Conservation (phyloP, 1,284 basidiomycete genomes). For the Lignosus rhinocerotis region DNA sequence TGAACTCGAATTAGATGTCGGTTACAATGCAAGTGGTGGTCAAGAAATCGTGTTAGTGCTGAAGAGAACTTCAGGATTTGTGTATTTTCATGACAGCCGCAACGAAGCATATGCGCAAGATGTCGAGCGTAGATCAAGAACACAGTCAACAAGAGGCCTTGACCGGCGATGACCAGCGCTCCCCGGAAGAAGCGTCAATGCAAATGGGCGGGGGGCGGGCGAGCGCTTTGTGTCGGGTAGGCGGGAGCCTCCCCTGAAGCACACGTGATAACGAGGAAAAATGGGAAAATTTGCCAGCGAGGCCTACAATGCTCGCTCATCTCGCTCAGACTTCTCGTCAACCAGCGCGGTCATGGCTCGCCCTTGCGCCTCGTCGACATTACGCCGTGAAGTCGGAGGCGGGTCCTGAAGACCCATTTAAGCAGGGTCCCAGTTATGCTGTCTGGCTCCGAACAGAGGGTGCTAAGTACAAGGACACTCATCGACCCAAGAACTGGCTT, state of each 20-base stretch:
- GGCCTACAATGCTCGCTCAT: conserved; percentile 33
- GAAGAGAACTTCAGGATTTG: conserved; percentile 37
- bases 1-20: conserved; percentile 48
- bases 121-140: conserved; percentile 33
- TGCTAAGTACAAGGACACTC: conserved; percentile 39
- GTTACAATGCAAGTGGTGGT: conserved; percentile 54
- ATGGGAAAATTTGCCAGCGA: conserved; percentile 28
- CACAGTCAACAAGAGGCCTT: no score
- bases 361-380: conserved; percentile 19
- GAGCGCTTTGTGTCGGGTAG: not conserved
- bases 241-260: conserved; percentile 19
- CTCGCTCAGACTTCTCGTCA: conserved; percentile 30
- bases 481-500: conserved; percentile 56
- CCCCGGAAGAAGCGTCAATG: not conserved
- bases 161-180: not conserved
- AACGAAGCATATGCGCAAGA: conserved; percentile 62
- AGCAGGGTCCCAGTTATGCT: conserved; percentile 28
- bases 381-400: conserved; percentile 22
- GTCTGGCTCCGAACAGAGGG: conserved; percentile 41
- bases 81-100: conserved; percentile 41
- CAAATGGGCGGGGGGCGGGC: not conserved
- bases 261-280: conserved; percentile 20
- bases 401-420: conserved; percentile 15
- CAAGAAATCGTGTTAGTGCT: conserved; percentile 48
- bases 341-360: conserved; percentile 20